Evolutionary conservation across 2,329 filamentous ascomycete genomes (phyloP), one percentile per base, ranked within the genome.

Genomic region (Aspergillus pseudoviridinutans): DNA sequence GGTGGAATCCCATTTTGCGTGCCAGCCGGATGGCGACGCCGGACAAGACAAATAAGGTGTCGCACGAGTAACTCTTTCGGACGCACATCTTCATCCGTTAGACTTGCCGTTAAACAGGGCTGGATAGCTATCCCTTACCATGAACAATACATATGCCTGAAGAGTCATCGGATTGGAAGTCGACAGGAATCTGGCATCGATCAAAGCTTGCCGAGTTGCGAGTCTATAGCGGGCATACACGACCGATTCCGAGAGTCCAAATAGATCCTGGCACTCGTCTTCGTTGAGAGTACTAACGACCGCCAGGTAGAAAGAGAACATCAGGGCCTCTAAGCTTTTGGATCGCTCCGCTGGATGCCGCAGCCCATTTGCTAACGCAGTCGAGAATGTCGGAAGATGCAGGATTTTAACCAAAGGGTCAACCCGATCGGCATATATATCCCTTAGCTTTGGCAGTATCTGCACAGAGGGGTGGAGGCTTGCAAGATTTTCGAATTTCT

Each of bases 251-350:
- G 20, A 7, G 12, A 68, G 63, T 42, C 66, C 68, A 61, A 80
- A 75, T 3, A 67, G 66, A 8, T 55, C 56, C 49, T 66, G 70
- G 57, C 82, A 85, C 62, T 89, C 84, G 1, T 78, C 74, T 2
- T 83, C 78, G 1, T 71, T 73, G 55, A 89, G 71, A 25, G 85
- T 81, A 9, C 82, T 73, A 10, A 82, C 74, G 1, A 85, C 80
- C 68, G 86, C 80, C 51, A 79, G 79, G 67, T 89, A 89, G 44
- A 90, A 87, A 53, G 84, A 89, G 84, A n/a, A 84, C 79, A 64
- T 81, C 70, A 49, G 78, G 58, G 17, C 64, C 55, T 49, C 69
- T 58, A 47, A 44, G 3, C 55, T 35, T 3, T 51, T 56, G 0
- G 54, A 14, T 4, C 84, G 79, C 58, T 80, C 82, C 25, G 79